A percentile compares a stretch with the other conserved stretches of the same genome.
Evolutionary conservation across 768 basidiomycete genomes (phyloP).

Genomic region (Tricholoma hemisulphureum): DNA sequence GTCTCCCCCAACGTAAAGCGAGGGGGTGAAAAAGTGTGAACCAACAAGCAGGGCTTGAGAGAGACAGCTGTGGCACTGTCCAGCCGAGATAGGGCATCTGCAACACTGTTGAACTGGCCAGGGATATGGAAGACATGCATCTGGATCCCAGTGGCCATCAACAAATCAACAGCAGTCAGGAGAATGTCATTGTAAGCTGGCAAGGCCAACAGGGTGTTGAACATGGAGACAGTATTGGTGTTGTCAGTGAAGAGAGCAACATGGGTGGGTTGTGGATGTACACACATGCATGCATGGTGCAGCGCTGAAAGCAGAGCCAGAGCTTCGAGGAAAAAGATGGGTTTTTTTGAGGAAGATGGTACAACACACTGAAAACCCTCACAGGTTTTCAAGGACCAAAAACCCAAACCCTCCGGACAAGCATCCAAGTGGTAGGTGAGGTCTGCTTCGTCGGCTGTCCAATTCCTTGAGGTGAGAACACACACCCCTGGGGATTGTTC

Average conservation of each 20-base stretch:
- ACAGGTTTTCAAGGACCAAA: constrained; percentile 14
- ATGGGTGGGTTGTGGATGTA: background rate
- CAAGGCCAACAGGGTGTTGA: constrained; percentile 9
- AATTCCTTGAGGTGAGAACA: constrained; percentile 19
- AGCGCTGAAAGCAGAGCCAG: constrained; percentile 19
- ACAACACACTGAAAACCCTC: constrained; percentile 10
- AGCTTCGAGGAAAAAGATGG: constrained; percentile 25
- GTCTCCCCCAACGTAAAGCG: no score
- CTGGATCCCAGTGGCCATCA: constrained; percentile 9
- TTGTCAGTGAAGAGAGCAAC: constrained; percentile 26
- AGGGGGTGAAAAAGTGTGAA: constrained; percentile 13
- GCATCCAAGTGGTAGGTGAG: constrained; percentile 23
- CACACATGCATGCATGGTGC: background rate
- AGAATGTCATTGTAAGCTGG: constrained; percentile 21
- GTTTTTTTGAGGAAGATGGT: background rate
- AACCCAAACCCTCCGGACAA: constrained; percentile 18
- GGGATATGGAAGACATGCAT: constrained; percentile 27
- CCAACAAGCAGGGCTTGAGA: background rate
- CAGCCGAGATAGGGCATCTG: constrained; percentile 30
- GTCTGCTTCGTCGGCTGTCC: constrained; percentile 14
- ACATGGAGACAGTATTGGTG: constrained; percentile 20
- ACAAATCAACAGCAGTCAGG: constrained; percentile 11
- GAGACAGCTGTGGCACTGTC: background rate
- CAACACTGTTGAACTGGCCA: constrained; percentile 24
- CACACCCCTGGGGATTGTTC: constrained; percentile 19